These are phyloP conservation scores for Colletotrichum sublineola DNA, from an alignment of 2,329 filamentous ascomycete species.

Conservation along the genomic window DNA sequence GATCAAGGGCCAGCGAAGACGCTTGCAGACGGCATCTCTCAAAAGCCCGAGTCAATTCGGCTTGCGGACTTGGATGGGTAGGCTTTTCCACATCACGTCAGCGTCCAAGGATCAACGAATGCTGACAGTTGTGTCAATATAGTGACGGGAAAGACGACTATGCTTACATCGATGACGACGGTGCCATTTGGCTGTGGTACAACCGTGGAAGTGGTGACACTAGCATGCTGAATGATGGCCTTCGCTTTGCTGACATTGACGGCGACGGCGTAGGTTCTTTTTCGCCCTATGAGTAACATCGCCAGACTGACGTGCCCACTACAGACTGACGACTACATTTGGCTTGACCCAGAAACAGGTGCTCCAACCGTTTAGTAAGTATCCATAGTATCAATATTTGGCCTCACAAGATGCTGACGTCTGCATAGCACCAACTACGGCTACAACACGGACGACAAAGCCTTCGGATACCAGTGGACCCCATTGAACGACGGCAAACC, in stretches of 20 bases:
- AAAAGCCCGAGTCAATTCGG: conserved; percentile 11
- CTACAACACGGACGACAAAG: not conserved
- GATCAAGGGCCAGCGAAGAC: conserved; percentile 41
- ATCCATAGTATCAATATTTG: not conserved
- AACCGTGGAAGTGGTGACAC: conserved; percentile 30
- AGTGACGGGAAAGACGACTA: conserved; percentile 41
- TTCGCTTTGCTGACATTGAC: conserved; percentile 40
- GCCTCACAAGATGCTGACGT: not conserved
- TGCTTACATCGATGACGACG: conserved; percentile 26
- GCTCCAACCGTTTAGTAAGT: conserved; percentile 27
- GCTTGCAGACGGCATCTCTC: conserved; percentile 31
- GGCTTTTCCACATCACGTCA: not conserved
- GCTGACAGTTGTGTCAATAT: not conserved
- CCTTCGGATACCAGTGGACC: conserved; percentile 27
- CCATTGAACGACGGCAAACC: conserved; percentile 28
- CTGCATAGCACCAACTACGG: conserved; percentile 6
- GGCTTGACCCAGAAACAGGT: conserved; percentile 38
- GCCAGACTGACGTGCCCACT: not conserved
- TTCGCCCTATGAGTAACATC: not conserved
- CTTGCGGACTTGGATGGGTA: conserved; percentile 45
- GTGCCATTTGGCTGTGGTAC: conserved; percentile 40
- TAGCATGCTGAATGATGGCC: conserved; percentile 35
- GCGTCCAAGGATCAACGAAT: not conserved
- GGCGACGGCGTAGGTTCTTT: conserved; percentile 4
- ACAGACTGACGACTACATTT: conserved; percentile 43